phyloP scores from a whole-genome alignment of 75 land plant genomes.

The Selaginella moellendorffii region DNA sequence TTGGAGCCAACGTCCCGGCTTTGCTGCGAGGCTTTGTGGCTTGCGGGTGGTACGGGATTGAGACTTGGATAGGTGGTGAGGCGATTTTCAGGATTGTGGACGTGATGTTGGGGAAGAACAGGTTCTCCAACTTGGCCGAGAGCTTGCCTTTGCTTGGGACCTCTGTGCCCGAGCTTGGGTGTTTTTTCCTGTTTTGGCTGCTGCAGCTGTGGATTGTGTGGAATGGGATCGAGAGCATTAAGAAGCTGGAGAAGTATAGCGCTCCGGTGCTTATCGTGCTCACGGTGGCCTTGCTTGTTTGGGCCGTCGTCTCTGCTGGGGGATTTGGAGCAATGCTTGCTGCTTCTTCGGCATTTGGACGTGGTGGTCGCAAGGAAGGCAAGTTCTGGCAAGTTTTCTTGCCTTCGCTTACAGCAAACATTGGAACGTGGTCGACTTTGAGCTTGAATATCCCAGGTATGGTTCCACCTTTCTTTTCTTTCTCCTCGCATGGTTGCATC shows the following conservation, averaged over 20 bases:
- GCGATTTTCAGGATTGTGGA: conserved; percentile 59
- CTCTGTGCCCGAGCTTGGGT: conserved; percentile 43
- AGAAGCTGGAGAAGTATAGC: conserved; percentile 66
- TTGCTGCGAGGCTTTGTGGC: conserved; percentile 69
- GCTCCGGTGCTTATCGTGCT: conserved; percentile 67
- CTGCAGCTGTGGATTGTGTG: conserved; percentile 51
- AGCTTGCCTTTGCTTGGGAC: conserved; percentile 44
- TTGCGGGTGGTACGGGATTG: conserved; percentile 97
- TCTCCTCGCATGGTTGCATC: not conserved
- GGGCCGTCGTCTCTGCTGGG: conserved; percentile 75
- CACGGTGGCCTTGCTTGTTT: conserved; percentile 38
- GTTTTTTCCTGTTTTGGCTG: conserved; percentile 64
- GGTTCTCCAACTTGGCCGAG: not conserved
- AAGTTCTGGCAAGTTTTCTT: conserved; percentile 72
- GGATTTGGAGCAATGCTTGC: conserved; percentile 62
- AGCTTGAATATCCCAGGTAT: conserved; percentile 74
- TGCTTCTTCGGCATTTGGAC: conserved; percentile 29
- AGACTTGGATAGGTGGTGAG: conserved; percentile 94
- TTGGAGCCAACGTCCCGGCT: conserved; percentile 76
- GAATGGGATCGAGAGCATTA: conserved; percentile 74
- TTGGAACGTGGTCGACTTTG: conserved; percentile 76
- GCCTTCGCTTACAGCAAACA: conserved; percentile 85
- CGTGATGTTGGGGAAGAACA: conserved; percentile 9
- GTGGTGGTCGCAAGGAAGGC: conserved; percentile 21
- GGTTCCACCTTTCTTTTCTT: not conserved